A percentile compares a stretch with the other conserved stretches of the same genome.
phyloP scores from a whole-genome alignment of 164 flowering plant genomes.

The Nymphaea thermarum region DNA sequence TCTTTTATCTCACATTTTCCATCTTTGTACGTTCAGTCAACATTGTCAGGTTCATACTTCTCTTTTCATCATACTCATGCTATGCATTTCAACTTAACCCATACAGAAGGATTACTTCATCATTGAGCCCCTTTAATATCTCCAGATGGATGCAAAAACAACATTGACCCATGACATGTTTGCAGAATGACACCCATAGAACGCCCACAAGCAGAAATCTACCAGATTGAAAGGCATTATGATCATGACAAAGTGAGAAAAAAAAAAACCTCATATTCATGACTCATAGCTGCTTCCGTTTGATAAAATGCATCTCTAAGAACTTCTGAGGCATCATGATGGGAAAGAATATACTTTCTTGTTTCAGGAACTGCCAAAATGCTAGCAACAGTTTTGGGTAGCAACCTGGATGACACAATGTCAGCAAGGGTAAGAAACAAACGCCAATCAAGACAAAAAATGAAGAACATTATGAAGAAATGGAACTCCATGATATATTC shows the following conservation, averaged over 20 bases:
- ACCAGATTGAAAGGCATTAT: background rate
- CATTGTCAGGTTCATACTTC: too few species aligned
- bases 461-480: background rate
- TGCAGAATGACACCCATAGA: too few species aligned
- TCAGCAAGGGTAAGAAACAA: background rate
- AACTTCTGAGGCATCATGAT: slow-evolving; percentile 76
- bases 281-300: slow-evolving; percentile 70
- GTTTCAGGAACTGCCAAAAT: slow-evolving; percentile 49
- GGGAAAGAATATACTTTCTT: slow-evolving; percentile 55
- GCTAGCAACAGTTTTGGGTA: slow-evolving; percentile 57
- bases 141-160: too few species aligned
- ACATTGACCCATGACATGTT: too few species aligned
- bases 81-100: too few species aligned
- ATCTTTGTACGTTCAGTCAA: too few species aligned
- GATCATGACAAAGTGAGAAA: background rate
- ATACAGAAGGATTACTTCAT: too few species aligned
- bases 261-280: slow-evolving; percentile 74
- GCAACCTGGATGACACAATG: slow-evolving; percentile 30
- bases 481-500: background rate
- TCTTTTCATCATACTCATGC: too few species aligned
- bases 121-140: too few species aligned
- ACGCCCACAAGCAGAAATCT: background rate
- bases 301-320: slow-evolving; percentile 74
- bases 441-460: background rate
- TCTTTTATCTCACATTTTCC: too few species aligned